Evolutionary conservation across 495 filamentous ascomycete species (phyloP).

Genomic region (Penicillium paxilli): DNA sequence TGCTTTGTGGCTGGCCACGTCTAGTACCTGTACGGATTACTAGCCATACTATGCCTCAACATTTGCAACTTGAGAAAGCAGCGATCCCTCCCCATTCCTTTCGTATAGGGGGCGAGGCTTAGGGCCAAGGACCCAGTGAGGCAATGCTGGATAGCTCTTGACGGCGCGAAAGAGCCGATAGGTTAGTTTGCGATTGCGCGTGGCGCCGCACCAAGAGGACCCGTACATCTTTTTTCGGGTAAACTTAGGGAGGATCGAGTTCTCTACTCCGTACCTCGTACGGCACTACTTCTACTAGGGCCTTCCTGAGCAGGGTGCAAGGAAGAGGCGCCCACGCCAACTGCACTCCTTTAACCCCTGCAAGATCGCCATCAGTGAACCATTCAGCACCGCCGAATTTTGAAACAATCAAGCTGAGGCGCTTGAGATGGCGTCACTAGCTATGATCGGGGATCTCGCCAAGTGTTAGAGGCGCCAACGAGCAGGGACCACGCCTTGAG

Average conservation of each 20-base stretch:
- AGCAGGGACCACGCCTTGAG: constrained; percentile 21
- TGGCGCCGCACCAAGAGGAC: constrained; percentile 9
- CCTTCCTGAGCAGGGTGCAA: neutral
- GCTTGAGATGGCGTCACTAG: constrained; percentile 16
- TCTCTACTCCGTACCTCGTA: neutral
- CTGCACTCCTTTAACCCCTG: constrained; percentile 5
- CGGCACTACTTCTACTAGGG: neutral
- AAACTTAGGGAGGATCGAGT: neutral
- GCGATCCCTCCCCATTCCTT: neutral
- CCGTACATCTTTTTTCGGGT: neutral
- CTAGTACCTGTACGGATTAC: neutral
- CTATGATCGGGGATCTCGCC: constrained; percentile 18
- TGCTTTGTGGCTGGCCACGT: neutral
- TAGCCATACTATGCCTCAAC: neutral
- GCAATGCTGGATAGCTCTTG: neutral
- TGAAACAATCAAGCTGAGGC: constrained; percentile 6
- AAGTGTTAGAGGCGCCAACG: constrained; percentile 1
- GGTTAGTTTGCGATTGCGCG: constrained; percentile 15
- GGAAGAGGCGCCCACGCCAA: neutral
- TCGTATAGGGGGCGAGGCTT: neutral
- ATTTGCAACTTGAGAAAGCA: no score
- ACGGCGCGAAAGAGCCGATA: constrained; percentile 7
- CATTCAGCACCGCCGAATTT: neutral
- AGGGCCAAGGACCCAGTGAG: neutral
- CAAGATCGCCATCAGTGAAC: constrained; percentile 3